Percentiles rank a stretch among this genome's conserved stretches.
Evolutionary conservation across 495 filamentous ascomycete species (phyloP).

Genomic region (Xylaria intraflava): DNA sequence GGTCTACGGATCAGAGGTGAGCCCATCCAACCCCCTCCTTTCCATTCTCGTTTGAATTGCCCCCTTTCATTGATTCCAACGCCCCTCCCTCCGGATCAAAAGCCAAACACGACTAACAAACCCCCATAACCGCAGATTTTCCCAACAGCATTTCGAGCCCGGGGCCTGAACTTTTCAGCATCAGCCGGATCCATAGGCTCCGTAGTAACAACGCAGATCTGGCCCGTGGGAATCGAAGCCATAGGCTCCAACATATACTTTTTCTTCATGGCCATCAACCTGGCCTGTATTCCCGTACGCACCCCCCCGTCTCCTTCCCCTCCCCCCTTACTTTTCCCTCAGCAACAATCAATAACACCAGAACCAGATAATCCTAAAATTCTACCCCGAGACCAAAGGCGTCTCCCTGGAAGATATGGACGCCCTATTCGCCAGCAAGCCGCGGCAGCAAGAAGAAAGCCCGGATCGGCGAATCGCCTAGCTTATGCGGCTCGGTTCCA

Average conservation of each 20-base stretch:
- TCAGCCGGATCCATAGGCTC: constrained; percentile 45
- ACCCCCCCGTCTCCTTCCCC: not conserved
- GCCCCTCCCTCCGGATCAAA: not conserved
- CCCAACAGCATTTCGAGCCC: constrained; percentile 45
- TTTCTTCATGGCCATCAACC: constrained; percentile 51
- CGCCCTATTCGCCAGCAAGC: constrained; percentile 31
- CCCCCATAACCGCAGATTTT: constrained; percentile 33
- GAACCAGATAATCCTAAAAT: constrained; percentile 34
- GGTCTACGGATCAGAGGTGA: constrained; percentile 53
- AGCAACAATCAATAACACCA: not conserved
- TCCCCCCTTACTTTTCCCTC: not conserved
- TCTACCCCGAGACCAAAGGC: constrained; percentile 52
- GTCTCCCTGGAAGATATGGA: constrained; percentile 50
- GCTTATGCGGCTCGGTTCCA: no score
- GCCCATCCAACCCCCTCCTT: no score
- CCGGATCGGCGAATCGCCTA: not conserved
- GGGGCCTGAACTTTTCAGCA: constrained; percentile 46
- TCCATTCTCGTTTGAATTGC: no score
- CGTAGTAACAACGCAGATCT: constrained; percentile 44
- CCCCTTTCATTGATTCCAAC: not conserved
- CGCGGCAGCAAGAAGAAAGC: constrained; percentile 7
- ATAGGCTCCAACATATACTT: constrained; percentile 53
- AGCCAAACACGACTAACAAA: not conserved
- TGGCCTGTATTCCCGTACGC: constrained; percentile 42
- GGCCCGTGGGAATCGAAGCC: constrained; percentile 46